Base-by-base conservation (phyloP, 768 basidiomycete species). In the Hericium erinaceus region DNA sequence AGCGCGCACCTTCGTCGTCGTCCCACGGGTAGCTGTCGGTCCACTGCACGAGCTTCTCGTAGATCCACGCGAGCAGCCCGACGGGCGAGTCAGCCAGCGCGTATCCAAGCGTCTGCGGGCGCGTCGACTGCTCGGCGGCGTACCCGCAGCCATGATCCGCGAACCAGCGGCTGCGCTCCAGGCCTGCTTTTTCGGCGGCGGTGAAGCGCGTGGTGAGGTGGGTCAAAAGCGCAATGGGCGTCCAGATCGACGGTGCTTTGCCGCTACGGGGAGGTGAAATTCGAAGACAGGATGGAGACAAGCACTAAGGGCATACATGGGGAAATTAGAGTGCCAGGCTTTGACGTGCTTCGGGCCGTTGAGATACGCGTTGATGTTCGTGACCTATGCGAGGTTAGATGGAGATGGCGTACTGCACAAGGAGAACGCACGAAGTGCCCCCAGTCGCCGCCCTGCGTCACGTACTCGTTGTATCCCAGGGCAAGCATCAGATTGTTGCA, bases 71-170 rank as follows among this genome's bases (percentile, higher is more conserved):
- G 2, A 71, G 61, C 18, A 71, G 50, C 0, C 78, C 82, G 10
- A 73, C 72, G 7, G 82, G 83, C 22, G 80, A 82, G 61, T 84
- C 82, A 2, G 79, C 68, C 4, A 84, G 68, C 16, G 70, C 64
- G 58, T 83, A 83, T 1, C 79, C 82, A 15, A 71, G 18, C 4
- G 68, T 69, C 56, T 68, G 66, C 1, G 68, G 68, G 44, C 64
- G 57, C 12, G 67, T 68, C 0, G 63, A 39, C 56, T 79, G 79
- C 51, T 72, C 61, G 5, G 54, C 20, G 51, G 66, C 69, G 61
- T 80, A 80, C 8, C 77, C 79, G 0, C 54, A 46, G 7, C 73
- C 73, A 8, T 68, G 62, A 1, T 57, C 61, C 13, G 56, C 33
- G 60, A 70, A 76, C 68, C 68, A 70, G 44, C 59, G 24, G 1